Percentiles rank a stretch among this genome's conserved stretches.
Conservation (phyloP, 176 grass and related monocot species). For the bread wheat (Triticum aestivum) region IWGSC_CS_RefSeq_v2.1 NC_057806.1:356847789-356848288, state of each 20-base stretch:
- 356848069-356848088: constrained; percentile 93
- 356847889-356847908: constrained; percentile 93
- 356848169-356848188: constrained; percentile 99
- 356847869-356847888: constrained; percentile 91
- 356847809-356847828: constrained; percentile 49
- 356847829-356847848: constrained; percentile 80
- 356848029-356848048: constrained; percentile 99
- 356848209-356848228: constrained; percentile 78
- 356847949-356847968: constrained; percentile 95
- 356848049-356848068: constrained; percentile 80
- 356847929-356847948: constrained; percentile 83
- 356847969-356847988: constrained; percentile 96
- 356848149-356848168: constrained; percentile 96
- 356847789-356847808: constrained; percentile 51
- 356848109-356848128: constrained; percentile 49
- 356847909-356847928: constrained; percentile 85
- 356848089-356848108: constrained; percentile 56
- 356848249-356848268: background rate
- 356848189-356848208: constrained; percentile 93
- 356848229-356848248: background rate
- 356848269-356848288: background rate
- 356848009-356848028: constrained; percentile 92
- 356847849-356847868: constrained; percentile 75
- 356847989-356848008: constrained; percentile 95
- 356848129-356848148: constrained; percentile 56